phyloP scores from a whole-genome alignment of 495 filamentous ascomycete genomes.

The Hypoxylon fuscum region DNA sequence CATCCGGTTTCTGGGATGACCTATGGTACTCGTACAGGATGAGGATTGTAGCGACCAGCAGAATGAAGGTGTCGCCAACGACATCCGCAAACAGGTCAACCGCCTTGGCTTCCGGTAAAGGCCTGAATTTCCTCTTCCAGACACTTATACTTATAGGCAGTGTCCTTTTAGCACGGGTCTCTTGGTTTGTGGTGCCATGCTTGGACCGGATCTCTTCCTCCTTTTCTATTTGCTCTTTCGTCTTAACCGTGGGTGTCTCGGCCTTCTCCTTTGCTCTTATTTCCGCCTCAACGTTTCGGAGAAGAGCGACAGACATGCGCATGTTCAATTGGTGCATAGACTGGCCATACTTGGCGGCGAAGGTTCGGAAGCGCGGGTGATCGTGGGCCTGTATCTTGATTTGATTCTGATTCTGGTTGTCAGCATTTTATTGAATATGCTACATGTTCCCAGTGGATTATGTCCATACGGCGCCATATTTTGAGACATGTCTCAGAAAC shows the following conservation, averaged over 20 bases:
- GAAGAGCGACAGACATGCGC: conserved; percentile 82
- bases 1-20: conserved; percentile 77
- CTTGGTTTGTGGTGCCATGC: conserved; percentile 50
- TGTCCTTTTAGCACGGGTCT: conserved; percentile 45
- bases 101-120: conserved; percentile 89
- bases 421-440: conserved; percentile 13
- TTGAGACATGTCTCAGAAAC: conserved; percentile 64
- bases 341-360: conserved; percentile 76
- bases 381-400: conserved; percentile 96
- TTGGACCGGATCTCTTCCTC: conserved; percentile 63
- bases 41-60: conserved; percentile 78
- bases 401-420: conserved; percentile 70
- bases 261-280: conserved; percentile 68
- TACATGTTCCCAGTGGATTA: background rate
- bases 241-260: conserved; percentile 81
- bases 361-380: conserved; percentile 85
- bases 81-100: conserved; percentile 97
- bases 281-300: conserved; percentile 78
- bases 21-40: conserved; percentile 85
- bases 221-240: conserved; percentile 73
- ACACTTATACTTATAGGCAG: conserved; percentile 52
- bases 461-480: conserved; percentile 65
- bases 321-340: conserved; percentile 92
- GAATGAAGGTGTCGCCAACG: conserved; percentile 88
- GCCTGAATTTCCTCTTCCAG: conserved; percentile 66